These are phyloP conservation scores for Bertia moriformis DNA, from an alignment of 2,329 filamentous ascomycete species.

Conservation along the genomic window DNA sequence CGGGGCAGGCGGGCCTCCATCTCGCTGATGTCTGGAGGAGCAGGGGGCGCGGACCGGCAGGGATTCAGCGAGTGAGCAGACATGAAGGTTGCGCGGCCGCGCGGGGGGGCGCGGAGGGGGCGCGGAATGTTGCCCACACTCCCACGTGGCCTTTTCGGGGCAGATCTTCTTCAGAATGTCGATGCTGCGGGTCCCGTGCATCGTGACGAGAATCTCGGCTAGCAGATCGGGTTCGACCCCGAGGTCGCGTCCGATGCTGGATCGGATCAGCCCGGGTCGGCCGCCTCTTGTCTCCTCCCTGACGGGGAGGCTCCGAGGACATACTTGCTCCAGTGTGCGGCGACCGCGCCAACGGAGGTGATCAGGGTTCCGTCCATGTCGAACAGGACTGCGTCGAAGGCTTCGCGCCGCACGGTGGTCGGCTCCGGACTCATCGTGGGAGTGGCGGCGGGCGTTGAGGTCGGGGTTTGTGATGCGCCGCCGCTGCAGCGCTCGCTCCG, in stretches of 20 bases:
- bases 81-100: constrained; percentile 1
- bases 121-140: constrained; percentile 63
- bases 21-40: constrained; percentile 52
- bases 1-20: constrained; percentile 68
- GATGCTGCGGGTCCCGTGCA: constrained; percentile 79
- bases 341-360: constrained; percentile 63
- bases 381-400: constrained; percentile 46
- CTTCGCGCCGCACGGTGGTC: too few species aligned
- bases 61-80: too few species aligned
- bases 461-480: too few species aligned
- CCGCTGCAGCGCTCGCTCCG: too few species aligned
- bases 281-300: background rate
- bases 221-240: constrained; percentile 75
- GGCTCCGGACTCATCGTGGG: too few species aligned
- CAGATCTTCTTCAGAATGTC: constrained; percentile 69
- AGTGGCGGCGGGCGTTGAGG: too few species aligned
- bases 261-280: too few species aligned
- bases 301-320: too few species aligned
- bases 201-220: constrained; percentile 48
- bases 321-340: constrained; percentile 63
- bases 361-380: constrained; percentile 78
- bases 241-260: constrained; percentile 66
- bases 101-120: constrained; percentile 1
- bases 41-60: background rate
- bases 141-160: constrained; percentile 78